phyloP scores from a whole-genome alignment of 2,329 filamentous ascomycete species.

The Trichothecium roseum region DNA sequence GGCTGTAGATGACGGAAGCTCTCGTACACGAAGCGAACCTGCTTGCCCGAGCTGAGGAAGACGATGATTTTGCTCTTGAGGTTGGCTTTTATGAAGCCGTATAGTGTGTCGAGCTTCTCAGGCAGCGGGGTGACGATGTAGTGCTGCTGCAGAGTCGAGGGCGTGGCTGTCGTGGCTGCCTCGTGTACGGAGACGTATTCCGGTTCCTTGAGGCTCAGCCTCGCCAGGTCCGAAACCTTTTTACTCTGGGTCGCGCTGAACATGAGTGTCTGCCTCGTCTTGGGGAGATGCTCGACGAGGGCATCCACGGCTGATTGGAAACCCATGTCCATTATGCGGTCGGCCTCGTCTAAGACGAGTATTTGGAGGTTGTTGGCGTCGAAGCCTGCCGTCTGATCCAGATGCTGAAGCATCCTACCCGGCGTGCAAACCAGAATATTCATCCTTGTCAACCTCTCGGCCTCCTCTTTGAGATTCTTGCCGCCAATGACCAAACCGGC shows the following conservation, averaged over 20 bases:
- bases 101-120: constrained; percentile 86
- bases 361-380: constrained; percentile 87
- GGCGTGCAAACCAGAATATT: constrained; percentile 96
- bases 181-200: constrained; percentile 96
- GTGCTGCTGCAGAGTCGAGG: constrained; percentile 75
- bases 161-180: constrained; percentile 67
- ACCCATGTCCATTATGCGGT: constrained; percentile 96
- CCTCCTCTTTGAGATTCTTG: constrained; percentile 79
- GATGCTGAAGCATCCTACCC: constrained; percentile 86
- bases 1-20: constrained; percentile 87
- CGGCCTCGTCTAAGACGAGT: constrained; percentile 88
- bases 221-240: constrained; percentile 81
- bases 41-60: constrained; percentile 90
- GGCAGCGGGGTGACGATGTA: constrained; percentile 78
- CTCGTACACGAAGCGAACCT: constrained; percentile 93
- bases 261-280: constrained; percentile 76
- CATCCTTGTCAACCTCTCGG: constrained; percentile 78
- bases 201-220: constrained; percentile 78
- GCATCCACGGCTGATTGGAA: constrained; percentile 88
- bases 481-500: constrained; percentile 91
- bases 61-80: constrained; percentile 92
- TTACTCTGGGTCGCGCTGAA: constrained; percentile 97
- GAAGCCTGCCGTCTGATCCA: constrained; percentile 86
- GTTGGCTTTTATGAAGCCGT: constrained; percentile 83
- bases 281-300: constrained; percentile 82